A percentile compares a stretch with the other conserved stretches of the same genome.
Conservation (phyloP, 2,329 filamentous ascomycete genomes). For the Pezicula carpinea region DNA sequence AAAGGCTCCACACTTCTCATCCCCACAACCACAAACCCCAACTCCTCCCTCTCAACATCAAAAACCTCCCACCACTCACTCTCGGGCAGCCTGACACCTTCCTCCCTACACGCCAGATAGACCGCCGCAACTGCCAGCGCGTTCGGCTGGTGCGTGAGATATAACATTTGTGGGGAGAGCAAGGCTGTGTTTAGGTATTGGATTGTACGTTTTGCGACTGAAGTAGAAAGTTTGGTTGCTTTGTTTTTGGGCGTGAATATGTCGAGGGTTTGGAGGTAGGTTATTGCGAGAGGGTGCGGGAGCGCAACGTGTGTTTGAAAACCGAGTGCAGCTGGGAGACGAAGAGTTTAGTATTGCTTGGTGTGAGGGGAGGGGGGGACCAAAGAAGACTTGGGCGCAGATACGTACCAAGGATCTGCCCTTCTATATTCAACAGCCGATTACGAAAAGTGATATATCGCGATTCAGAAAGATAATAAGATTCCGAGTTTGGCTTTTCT, state of each 20-base stretch:
- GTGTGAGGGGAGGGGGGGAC: too few relatives aligned
- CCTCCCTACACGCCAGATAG: slow-evolving; percentile 80
- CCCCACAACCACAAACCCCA: slow-evolving; percentile 86
- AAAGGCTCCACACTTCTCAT: slow-evolving; percentile 73
- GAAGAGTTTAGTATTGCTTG: too few relatives aligned
- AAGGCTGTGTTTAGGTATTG: slow-evolving; percentile 83
- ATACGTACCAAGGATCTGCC: slow-evolving; percentile 54
- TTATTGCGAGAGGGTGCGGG: slow-evolving; percentile 81
- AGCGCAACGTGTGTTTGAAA: slow-evolving; percentile 84
- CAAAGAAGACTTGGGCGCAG: too few relatives aligned
- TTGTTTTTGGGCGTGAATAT: slow-evolving; percentile 43
- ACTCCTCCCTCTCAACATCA: slow-evolving; percentile 88
- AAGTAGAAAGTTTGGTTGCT: slow-evolving; percentile 41
- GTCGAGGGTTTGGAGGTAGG: slow-evolving; percentile 87
- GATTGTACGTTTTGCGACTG: slow-evolving; percentile 55
- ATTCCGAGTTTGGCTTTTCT: slow-evolving; percentile 35
- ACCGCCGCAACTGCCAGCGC: slow-evolving; percentile 82
- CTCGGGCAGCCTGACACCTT: slow-evolving; percentile 72
- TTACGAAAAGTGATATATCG: slow-evolving; percentile 62
- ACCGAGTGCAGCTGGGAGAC: slow-evolving; percentile 58
- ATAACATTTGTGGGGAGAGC: slow-evolving; percentile 82
- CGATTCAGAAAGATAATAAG: slow-evolving; percentile 69
- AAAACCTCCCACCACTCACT: slow-evolving; percentile 98
- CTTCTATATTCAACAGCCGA: slow-evolving; percentile 68
- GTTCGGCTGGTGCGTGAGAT: slow-evolving; percentile 86